A percentile compares a stretch with the other conserved stretches of the same genome.
Evolutionary conservation across 2,329 filamentous ascomycete genomes (phyloP).

Genomic region (Podosphaera fusca): DNA sequence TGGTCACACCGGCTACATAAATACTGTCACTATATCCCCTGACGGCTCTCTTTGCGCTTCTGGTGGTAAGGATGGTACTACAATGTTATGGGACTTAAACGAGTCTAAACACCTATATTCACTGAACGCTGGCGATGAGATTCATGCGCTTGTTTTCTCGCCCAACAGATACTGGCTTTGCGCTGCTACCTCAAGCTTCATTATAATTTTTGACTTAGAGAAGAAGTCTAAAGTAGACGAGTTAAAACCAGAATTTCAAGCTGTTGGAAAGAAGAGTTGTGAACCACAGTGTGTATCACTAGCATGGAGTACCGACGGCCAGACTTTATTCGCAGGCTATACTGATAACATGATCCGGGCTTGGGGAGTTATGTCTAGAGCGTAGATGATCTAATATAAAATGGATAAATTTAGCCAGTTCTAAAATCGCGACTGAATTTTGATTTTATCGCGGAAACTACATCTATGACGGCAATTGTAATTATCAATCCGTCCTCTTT

Average conservation of each 20-base stretch:
- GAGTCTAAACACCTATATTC: conserved; percentile 99
- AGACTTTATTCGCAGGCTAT: conserved; percentile 98
- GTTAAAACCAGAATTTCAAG: conserved; percentile 93
- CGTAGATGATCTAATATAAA: conserved; percentile 28
- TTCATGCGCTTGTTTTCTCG: conserved; percentile 99
- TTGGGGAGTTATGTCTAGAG: conserved; percentile 93
- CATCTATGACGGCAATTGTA: no score
- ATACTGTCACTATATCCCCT: conserved; percentile 99
- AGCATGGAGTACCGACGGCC: conserved; percentile 94
- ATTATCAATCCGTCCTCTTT: no score
- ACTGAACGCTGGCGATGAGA: conserved; percentile 97
- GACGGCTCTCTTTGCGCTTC: conserved; percentile 98
- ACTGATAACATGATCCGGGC: conserved; percentile 98
- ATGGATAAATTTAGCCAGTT: background rate
- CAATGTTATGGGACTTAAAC: conserved; percentile 99
- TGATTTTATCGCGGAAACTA: no score
- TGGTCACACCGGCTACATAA: conserved; percentile 98
- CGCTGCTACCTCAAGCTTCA: conserved; percentile 87
- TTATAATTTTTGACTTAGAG: conserved; percentile 99
- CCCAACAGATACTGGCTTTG: conserved; percentile 99
- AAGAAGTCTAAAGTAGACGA: conserved; percentile 99
- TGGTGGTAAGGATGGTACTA: conserved; percentile 98
- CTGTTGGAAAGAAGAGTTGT: conserved; percentile 95
- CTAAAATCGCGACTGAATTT: no score
- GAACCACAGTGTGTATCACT: conserved; percentile 95